Percentiles rank a stretch among this genome's conserved stretches.
These are phyloP conservation scores for Fusarium odoratissimum DNA, from an alignment of 2,329 filamentous ascomycete genomes.

Conservation along the genomic window DNA sequence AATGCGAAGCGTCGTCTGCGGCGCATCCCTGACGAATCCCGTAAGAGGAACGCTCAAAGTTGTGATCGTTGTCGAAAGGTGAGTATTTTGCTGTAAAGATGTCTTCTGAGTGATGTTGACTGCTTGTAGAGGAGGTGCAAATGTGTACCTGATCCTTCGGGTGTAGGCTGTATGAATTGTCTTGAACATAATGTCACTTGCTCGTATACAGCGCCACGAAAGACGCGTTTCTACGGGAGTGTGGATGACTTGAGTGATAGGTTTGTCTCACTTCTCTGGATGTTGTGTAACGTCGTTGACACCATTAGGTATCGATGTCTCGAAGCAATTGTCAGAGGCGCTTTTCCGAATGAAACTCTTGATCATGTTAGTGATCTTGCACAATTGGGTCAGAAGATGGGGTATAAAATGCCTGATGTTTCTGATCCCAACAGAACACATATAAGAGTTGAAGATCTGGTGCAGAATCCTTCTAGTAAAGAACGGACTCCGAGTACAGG, in stretches of 20 bases:
- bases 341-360: constrained; percentile 49
- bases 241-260: constrained; percentile 52
- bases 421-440: constrained; percentile 25
- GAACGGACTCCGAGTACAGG: not conserved
- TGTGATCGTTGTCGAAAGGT: constrained; percentile 53
- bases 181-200: constrained; percentile 49
- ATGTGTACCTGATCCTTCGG: constrained; percentile 48
- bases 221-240: constrained; percentile 53
- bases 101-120: too few relatives aligned
- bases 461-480: not conserved
- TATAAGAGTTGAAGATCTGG: constrained; percentile 33
- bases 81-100: not conserved
- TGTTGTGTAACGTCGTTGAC: not conserved
- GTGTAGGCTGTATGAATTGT: constrained; percentile 49
- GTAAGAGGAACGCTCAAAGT: constrained; percentile 51
- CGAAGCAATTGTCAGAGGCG: constrained; percentile 51
- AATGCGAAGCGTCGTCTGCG: constrained; percentile 46
- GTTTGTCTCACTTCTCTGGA: constrained; percentile 28
- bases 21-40: constrained; percentile 51
- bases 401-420: constrained; percentile 51
- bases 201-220: constrained; percentile 50
- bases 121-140: constrained; percentile 45
- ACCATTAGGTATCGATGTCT: constrained; percentile 49
- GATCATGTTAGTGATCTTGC: constrained; percentile 47
- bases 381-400: constrained; percentile 46